Conservation (phyloP, 345 rosid species). For the Viola odorata region DNA sequence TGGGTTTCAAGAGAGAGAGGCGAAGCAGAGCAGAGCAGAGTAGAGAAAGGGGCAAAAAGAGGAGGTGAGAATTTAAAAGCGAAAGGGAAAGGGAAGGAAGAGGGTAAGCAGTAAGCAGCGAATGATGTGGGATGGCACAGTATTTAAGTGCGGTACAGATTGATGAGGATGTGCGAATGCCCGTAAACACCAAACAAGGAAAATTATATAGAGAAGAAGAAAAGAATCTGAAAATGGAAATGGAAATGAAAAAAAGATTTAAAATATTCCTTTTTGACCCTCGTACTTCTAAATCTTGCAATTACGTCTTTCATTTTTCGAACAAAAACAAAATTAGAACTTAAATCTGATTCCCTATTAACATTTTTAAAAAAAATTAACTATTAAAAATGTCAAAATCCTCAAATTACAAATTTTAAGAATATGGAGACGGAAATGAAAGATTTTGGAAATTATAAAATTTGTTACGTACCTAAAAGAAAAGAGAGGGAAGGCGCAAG, state of each 20-base stretch:
- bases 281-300: not conserved
- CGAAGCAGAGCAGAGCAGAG: not conserved
- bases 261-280: not conserved
- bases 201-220: not conserved
- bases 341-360: too few relatives aligned
- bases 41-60: too few relatives aligned
- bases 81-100: not conserved
- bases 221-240: not conserved
- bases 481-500: too few relatives aligned
- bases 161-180: conserved; percentile 7
- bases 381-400: too few relatives aligned
- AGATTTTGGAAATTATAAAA: too few relatives aligned
- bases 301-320: not conserved
- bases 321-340: not conserved
- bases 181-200: not conserved
- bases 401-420: too few relatives aligned
- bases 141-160: conserved; percentile 32
- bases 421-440: too few relatives aligned
- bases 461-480: too few relatives aligned
- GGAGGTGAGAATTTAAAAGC: conserved; percentile 3
- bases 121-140: conserved; percentile 20
- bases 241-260: conserved; percentile 7
- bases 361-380: too few relatives aligned
- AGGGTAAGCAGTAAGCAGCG: not conserved
- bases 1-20: not conserved